Conservation (phyloP, 495 filamentous ascomycete species). For the Pyrenopolyporus hunteri region DNA sequence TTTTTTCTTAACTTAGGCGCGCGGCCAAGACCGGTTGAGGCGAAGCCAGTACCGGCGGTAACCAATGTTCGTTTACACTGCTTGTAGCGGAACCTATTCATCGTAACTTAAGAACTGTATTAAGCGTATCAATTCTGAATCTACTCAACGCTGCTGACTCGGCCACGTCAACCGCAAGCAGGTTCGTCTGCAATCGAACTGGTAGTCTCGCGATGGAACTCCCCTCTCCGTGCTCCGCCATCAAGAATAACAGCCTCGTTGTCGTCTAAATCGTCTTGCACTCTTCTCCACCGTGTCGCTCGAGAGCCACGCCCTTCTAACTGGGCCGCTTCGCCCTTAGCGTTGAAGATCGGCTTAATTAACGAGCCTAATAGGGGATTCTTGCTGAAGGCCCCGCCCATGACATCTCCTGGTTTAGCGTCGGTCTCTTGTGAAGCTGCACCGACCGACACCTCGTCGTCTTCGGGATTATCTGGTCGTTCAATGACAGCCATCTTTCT, state of each 20-base stretch:
- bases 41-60: conserved; percentile 13
- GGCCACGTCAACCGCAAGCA: conserved; percentile 32
- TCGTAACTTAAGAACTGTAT: background rate
- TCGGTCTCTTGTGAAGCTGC: conserved; percentile 33
- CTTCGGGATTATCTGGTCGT: conserved; percentile 54
- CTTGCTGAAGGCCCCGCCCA: conserved; percentile 71
- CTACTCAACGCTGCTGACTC: background rate
- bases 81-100: background rate
- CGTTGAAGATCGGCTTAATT: conserved; percentile 77
- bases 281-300: conserved; percentile 77
- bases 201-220: background rate
- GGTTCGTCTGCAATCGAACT: conserved; percentile 45
- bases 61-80: conserved; percentile 12
- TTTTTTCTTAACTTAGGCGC: background rate
- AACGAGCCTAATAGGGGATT: conserved; percentile 85
- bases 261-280: conserved; percentile 88
- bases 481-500: conserved; percentile 72
- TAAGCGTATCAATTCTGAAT: background rate
- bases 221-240: conserved; percentile 72
- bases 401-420: conserved; percentile 28
- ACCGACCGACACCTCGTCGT: conserved; percentile 40
- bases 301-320: conserved; percentile 47
- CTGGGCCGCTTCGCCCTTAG: conserved; percentile 53
- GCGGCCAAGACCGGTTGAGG: background rate
- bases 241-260: conserved; percentile 93